Evolutionary conservation across 805 yeast genomes (phyloP).

Genomic region (Peterozyma xylosa): DNA sequence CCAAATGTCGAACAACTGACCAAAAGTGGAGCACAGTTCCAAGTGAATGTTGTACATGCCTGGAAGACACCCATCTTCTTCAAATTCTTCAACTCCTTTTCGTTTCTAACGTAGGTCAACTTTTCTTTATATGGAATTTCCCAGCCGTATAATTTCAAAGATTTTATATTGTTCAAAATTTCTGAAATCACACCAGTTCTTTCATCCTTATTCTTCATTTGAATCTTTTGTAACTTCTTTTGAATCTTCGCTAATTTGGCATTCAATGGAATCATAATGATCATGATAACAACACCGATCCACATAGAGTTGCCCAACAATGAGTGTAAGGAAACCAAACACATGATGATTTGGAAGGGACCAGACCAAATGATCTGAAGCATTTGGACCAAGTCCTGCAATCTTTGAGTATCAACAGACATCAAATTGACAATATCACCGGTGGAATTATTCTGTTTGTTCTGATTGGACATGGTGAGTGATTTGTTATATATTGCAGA

Average conservation of each 20-base stretch:
- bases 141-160: constrained; percentile 94
- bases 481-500: constrained; percentile 65
- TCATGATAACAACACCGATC: constrained; percentile 83
- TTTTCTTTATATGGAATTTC: constrained; percentile 76
- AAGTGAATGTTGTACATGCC: constrained; percentile 68
- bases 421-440: constrained; percentile 93
- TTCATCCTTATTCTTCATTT: constrained; percentile 87
- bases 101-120: constrained; percentile 77
- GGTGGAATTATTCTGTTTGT: constrained; percentile 63
- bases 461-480: constrained; percentile 60
- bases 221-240: constrained; percentile 68
- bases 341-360: constrained; percentile 77
- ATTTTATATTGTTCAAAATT: constrained; percentile 84
- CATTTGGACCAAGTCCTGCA: constrained; percentile 75
- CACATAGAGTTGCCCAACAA: constrained; percentile 88
- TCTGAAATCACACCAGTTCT: constrained; percentile 87
- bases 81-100: constrained; percentile 73
- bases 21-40: constrained; percentile 81
- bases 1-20: constrained; percentile 90
- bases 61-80: constrained; percentile 63
- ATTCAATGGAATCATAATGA: constrained; percentile 74
- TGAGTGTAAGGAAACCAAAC: constrained; percentile 65
- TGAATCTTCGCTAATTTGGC: constrained; percentile 60
- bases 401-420: constrained; percentile 89
- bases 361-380: constrained; percentile 86